Conservation (phyloP, 2,329 filamentous ascomycete genomes). For the Fusarium virguliforme region DNA sequence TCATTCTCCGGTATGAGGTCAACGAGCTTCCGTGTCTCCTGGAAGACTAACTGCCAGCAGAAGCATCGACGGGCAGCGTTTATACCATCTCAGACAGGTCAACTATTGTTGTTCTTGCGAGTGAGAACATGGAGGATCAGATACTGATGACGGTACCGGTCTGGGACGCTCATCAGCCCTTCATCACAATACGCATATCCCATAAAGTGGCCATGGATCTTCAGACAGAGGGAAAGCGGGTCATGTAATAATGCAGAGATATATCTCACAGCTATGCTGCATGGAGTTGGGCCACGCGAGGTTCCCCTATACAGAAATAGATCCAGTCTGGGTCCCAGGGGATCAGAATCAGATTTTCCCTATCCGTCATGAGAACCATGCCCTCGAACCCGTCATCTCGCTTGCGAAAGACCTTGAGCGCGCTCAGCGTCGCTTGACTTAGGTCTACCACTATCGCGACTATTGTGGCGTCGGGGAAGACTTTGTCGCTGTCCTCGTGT, state of each 20-base stretch:
- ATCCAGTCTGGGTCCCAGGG: neutral
- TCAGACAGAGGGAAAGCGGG: neutral
- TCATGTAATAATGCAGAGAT: neutral
- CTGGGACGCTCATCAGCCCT: neutral
- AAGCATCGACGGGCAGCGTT: neutral
- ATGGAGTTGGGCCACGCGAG: neutral
- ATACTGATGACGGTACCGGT: neutral
- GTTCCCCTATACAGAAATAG: constrained; percentile 5
- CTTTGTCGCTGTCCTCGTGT: neutral
- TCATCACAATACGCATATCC: neutral
- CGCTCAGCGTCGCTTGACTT: neutral
- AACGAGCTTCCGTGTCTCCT: neutral
- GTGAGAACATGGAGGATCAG: neutral
- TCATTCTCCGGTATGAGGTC: neutral
- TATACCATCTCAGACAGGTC: neutral
- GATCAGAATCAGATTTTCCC: neutral
- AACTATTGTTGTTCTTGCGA: neutral
- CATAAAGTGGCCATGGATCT: neutral
- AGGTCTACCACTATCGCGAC: constrained; percentile 4
- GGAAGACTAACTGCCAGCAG: neutral
- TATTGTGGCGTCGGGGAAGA: neutral
- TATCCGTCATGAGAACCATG: neutral
- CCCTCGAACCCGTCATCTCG: neutral
- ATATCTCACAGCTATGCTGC: neutral
- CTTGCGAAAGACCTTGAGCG: neutral